A percentile compares a stretch with the other conserved stretches of the same genome.
Conservation (phyloP, 805 yeast species). For the Candida sonorensis region DNA sequence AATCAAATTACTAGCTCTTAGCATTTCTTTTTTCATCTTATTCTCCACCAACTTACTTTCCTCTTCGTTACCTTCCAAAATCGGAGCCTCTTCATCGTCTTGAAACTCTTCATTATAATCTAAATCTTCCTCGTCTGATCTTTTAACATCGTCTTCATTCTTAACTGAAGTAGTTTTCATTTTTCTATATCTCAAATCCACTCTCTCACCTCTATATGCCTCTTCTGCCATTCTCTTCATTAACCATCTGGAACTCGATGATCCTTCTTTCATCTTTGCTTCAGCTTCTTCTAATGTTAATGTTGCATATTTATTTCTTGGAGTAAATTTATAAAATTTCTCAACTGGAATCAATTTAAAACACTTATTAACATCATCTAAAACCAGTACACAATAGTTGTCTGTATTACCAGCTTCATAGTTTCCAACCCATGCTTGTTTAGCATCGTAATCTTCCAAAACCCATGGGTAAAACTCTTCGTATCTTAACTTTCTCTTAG, state of each 20-base stretch:
- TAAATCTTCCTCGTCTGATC: conserved; percentile 81
- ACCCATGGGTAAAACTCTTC: conserved; percentile 99
- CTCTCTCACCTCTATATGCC: conserved; percentile 47
- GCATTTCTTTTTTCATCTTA: conserved; percentile 78
- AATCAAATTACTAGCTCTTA: conserved; percentile 67
- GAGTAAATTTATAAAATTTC: conserved; percentile 88
- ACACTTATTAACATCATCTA: conserved; percentile 65
- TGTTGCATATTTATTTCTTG: conserved; percentile 88
- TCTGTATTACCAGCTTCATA: conserved; percentile 89
- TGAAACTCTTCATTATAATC: conserved; percentile 97
- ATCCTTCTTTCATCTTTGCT: conserved; percentile 75
- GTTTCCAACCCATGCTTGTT: conserved; percentile 90
- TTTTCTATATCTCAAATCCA: conserved; percentile 43
- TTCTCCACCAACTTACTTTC: conserved; percentile 86
- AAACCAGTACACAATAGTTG: conserved; percentile 76
- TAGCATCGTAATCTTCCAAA: conserved; percentile 91
- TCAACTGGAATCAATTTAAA: conserved; percentile 94
- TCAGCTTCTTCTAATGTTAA: conserved; percentile 95
- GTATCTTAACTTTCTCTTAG: conserved; percentile 75
- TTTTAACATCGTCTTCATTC: conserved; percentile 31
- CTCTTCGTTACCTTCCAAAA: conserved; percentile 92
- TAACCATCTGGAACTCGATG: conserved; percentile 84
- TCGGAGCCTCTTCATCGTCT: conserved; percentile 98
- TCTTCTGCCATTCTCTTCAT: conserved; percentile 81
- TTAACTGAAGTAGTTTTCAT: conserved; percentile 33